Base-by-base conservation (phyloP, 768 basidiomycete species). In the Suillus tomentosus region DNA sequence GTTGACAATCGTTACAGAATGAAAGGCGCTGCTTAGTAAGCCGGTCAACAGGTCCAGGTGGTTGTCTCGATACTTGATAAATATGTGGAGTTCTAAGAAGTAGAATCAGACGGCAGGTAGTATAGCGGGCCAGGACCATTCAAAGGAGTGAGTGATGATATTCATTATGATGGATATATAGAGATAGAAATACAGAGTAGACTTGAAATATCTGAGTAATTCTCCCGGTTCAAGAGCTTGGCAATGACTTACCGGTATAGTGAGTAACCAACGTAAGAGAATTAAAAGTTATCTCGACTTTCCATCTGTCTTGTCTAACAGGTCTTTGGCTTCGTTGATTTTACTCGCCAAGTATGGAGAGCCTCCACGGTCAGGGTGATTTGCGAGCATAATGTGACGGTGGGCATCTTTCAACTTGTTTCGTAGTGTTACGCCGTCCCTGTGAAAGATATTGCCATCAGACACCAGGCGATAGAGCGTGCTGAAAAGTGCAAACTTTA, bases 271-370 rank as follows among this genome's bases (percentile, higher is more conserved):
- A 40, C 6, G 31, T 10, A 53, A n/a, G 19, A 36, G 37, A 15
- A 34, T 9, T 19, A 15, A 62, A 13, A 13, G 56, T 69, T 64
- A 76, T 64, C 74, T 76, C 17, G 45, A 24, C 69, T 80, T 85
- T 60, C 84, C 83, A 59, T 90, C 88, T n/a, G 83, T 82, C 74
- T 91, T 93, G 40, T 97, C 95, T 55, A 97, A 76, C 63, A 96
- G 68, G 71, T 95, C 96, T 74, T 97, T 98, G 0, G 96, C 97
- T 73, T 99, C 97, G 77, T 99, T 99, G 66, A 99, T 96, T 84
- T 99, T 99, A 72, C 94, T 95, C 14, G 97, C 96, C 58, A 99
- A 80, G 77, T 98, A 99, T 8, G 97, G 97, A n/a, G 95, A 93
- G 37, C 97, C 97, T 40, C 97, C 97, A 66, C 97, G 85, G 81